phyloP scores from a whole-genome alignment of 2,329 filamentous ascomycete species.

The Teratosphaeria destructans region DNA sequence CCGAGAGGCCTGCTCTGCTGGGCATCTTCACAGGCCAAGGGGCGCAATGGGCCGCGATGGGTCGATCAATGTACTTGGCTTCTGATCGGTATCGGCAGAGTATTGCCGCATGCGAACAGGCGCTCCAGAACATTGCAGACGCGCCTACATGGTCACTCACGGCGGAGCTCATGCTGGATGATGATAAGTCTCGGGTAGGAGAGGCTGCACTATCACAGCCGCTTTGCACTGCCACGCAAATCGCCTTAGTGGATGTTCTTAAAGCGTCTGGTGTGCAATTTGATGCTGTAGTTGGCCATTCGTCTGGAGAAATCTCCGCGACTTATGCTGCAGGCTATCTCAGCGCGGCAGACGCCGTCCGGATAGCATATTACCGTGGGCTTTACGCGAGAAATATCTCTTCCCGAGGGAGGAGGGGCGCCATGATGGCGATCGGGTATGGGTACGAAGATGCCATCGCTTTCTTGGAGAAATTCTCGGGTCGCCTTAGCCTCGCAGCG shows the following conservation, averaged over 20 bases:
- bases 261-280: neutral
- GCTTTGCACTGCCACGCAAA: neutral
- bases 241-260: neutral
- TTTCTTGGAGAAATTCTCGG: neutral
- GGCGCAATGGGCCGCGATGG: slow-evolving; percentile 16
- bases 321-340: neutral
- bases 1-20: neutral
- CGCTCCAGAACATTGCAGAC: neutral
- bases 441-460: neutral
- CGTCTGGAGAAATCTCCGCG: neutral
- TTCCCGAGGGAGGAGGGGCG: neutral
- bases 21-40: slow-evolving; percentile 35
- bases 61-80: slow-evolving; percentile 23
- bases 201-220: neutral
- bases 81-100: slow-evolving; percentile 20
- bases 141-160: neutral
- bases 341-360: neutral
- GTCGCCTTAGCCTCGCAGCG: neutral
- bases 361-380: neutral
- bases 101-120: slow-evolving; percentile 20
- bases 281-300: neutral
- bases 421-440: neutral
- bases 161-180: neutral
- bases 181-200: neutral
- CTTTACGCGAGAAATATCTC: neutral